phyloP scores from a whole-genome alignment of 1,284 basidiomycete genomes.

The Anthracocystis walkeri region DNA sequence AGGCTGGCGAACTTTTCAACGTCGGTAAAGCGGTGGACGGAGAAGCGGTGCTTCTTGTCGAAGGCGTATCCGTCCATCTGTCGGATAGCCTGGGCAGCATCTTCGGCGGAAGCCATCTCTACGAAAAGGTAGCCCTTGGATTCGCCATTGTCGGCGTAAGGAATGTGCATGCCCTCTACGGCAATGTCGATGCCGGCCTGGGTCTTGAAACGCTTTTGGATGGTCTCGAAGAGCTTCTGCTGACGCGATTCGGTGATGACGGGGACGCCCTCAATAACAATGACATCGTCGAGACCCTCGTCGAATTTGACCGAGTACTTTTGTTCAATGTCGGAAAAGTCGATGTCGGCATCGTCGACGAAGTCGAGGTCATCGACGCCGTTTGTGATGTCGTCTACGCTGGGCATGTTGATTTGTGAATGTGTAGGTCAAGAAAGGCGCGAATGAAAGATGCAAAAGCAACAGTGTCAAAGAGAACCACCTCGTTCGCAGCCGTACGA shows the following conservation, averaged over 20 bases:
- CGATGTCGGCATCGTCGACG: conserved; percentile 76
- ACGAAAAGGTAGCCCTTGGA: conserved; percentile 81
- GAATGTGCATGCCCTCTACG: conserved; percentile 69
- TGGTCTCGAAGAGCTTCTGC: conserved; percentile 69
- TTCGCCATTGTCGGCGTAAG: conserved; percentile 68
- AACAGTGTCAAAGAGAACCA: neutral
- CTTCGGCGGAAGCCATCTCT: conserved; percentile 83
- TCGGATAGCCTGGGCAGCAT: conserved; percentile 83
- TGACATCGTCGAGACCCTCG: conserved; percentile 70
- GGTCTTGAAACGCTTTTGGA: conserved; percentile 70
- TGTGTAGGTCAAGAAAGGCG: neutral
- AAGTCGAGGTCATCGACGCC: conserved; percentile 53
- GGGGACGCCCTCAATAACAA: conserved; percentile 71
- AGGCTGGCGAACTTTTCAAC: conserved; percentile 86
- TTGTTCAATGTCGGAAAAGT: conserved; percentile 93
- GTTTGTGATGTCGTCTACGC: conserved; percentile 55
- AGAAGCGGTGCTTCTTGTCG: conserved; percentile 90
- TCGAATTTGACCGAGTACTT: conserved; percentile 75
- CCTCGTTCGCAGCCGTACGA: conserved; percentile 20
- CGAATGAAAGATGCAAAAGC: conserved; percentile 4
- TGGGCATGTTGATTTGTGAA: conserved; percentile 29
- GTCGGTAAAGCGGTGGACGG: conserved; percentile 90
- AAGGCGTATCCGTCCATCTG: conserved; percentile 88
- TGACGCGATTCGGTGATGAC: conserved; percentile 69
- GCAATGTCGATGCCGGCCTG: conserved; percentile 69